Conservation (phyloP, 768 basidiomycete species). For the Rhodosporidiobolus sp. region DNA sequence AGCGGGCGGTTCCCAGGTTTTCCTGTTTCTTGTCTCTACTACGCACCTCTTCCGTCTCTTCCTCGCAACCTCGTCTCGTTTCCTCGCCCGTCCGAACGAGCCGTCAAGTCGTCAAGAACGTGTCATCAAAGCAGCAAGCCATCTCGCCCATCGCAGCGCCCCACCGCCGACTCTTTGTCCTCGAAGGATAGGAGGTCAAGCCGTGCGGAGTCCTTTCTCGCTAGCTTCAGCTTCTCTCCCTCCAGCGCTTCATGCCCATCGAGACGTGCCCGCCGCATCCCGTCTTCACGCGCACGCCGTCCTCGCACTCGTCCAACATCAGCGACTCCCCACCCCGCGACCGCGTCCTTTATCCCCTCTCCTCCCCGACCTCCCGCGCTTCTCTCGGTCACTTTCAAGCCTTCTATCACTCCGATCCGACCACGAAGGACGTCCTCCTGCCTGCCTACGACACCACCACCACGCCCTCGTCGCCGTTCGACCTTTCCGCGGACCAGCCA, state of each 20-base stretch:
- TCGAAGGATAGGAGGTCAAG: background rate
- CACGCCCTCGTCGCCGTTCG: background rate
- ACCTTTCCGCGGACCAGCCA: background rate
- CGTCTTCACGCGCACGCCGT: background rate
- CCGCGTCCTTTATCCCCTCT: background rate
- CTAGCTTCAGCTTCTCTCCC: background rate
- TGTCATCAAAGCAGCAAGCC: too few species aligned
- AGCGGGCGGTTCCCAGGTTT: background rate
- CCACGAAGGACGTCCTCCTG: too few species aligned
- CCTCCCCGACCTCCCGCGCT: background rate
- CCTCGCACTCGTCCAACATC: background rate
- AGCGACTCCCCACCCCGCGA: background rate
- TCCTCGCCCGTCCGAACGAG: too few species aligned
- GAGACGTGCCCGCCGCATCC: background rate
- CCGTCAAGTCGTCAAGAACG: too few species aligned
- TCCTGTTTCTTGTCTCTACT: background rate
- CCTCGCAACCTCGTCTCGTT: background rate
- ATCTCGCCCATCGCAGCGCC: background rate
- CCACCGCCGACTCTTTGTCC: background rate
- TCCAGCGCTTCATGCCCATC: background rate
- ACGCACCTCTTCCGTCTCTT: background rate
- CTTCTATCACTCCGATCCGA: background rate
- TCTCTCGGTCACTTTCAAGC: background rate
- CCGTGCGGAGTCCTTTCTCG: too few species aligned
- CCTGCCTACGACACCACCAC: background rate